These are phyloP conservation scores for Psidium guajava DNA, from an alignment of 345 rosid species.

Conservation along the genomic window DNA sequence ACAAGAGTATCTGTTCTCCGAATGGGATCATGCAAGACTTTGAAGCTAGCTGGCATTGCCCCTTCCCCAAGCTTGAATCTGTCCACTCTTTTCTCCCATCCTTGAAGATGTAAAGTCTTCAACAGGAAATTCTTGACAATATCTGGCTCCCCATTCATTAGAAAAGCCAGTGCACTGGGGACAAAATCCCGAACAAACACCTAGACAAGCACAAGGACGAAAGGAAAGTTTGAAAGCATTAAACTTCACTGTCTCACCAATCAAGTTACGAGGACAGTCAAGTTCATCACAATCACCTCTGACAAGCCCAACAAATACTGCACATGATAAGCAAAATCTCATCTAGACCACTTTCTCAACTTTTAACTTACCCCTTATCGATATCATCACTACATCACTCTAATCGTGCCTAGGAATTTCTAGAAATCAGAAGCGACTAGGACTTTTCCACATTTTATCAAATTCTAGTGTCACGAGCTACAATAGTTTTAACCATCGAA, in stretches of 20 bases:
- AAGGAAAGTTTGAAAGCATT: neutral
- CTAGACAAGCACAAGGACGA: conserved; percentile 11
- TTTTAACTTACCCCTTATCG: neutral
- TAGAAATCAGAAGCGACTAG: neutral
- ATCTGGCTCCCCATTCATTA: conserved; percentile 74
- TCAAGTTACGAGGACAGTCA: neutral
- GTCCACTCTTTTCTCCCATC: conserved; percentile 52
- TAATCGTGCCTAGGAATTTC: neutral
- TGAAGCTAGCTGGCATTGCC: conserved; percentile 81
- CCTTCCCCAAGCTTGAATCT: conserved; percentile 79
- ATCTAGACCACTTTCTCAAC: neutral
- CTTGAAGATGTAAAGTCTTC: conserved; percentile 66
- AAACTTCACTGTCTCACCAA: neutral
- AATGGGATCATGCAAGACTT: conserved; percentile 63
- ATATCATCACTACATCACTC: neutral
- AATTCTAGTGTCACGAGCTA: neutral
- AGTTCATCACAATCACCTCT: neutral
- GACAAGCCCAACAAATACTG: neutral
- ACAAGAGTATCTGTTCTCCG: conserved; percentile 49
- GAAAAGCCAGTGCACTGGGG: conserved; percentile 71
- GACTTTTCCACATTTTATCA: neutral
- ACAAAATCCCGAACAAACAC: conserved; percentile 74
- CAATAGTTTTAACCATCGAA: neutral
- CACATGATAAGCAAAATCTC: neutral
- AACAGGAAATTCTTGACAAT: conserved; percentile 64